Evolutionary conservation across 495 filamentous ascomycete species (phyloP), one percentile per base, ranked within the genome.

Genomic region (Parachaetomium inaequale): DNA sequence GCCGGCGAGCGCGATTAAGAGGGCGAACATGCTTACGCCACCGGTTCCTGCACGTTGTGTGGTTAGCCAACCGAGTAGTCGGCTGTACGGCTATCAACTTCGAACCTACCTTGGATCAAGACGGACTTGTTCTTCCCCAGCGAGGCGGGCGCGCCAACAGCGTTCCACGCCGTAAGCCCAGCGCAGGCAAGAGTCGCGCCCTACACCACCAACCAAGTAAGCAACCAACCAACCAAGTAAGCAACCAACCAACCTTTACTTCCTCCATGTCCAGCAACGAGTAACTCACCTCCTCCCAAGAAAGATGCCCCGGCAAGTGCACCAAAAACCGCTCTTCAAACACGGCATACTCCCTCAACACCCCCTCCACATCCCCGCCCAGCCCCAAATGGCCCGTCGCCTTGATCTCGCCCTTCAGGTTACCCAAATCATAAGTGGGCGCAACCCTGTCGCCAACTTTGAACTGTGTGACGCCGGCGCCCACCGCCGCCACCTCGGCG

Each of bases 261-360:
- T 2, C 34, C 34, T 2, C 36, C 3, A 15, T 15, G 12, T 4
- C 36, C 34, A n/a, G 4, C 3, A 36, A 40, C 7, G n/a, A n/a
- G n/a, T 34, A 29, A 53, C 47, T 26, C 14, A 63, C 62, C 62
- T 64, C 58, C 29, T 61, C 54, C 61, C 61, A 73, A 11, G 52
- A 70, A 43, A 66, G 42, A 58, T 69, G 43, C 42, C 55, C 47
- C 4, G 73, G 72, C 38, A 75, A 11, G 7, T 63, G 59, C 32
- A 74, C 66, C 7, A 77, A 26, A 0, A 43, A 38, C 29, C 63
- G 61, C 7, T 68, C 68, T 7, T 67, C 63, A 25, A 69, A 68
- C 0, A 70, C 66, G 0, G 64, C 68, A 53, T 72, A 76, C 59
- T 77, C 64, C 1, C 63, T 49, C 43, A 77, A 50, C 17, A 70